Evolutionary conservation across 129 eudicot genomes (phyloP), one percentile per base, ranked within the genome.

Genomic region (Silybum marianum): DNA sequence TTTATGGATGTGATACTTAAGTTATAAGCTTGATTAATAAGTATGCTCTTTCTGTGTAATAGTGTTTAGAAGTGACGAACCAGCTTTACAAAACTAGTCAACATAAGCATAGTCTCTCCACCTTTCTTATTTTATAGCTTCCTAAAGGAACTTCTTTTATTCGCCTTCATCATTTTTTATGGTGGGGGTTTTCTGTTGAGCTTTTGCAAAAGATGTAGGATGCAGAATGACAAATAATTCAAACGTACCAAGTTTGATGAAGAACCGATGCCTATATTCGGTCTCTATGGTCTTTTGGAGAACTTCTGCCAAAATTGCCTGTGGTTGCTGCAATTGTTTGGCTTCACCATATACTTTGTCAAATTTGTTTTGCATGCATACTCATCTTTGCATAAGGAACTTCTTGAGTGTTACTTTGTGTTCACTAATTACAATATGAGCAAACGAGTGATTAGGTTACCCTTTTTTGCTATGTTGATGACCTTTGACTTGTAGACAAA

Each of bases 401-500:
- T 9, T 62, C 69, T n/a, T 62, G 11, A 19, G 13, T 62, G 69
- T 62, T 62, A 25, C 25, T 7, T 60, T 60, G 19, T 60, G 67
- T n/a, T 60, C 67, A n/a, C 67, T 19, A 60, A n/a, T 60, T 25
- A 60, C 67, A 18, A n/a, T 60, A 60, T 60, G 67, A 60, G 67
- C 12, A 48, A 13, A n/a, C n/a, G 60, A 48, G n/a, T 14, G 60
- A 13, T n/a, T 3, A 2, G 22, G 67, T 48, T 48, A 14, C 60
- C 60, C 1, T 13, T 48, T 48, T 48, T 48, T 48, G 60, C 18
- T 48, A 48, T 14, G 60, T 39, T 19, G 58, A 21, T 16, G 60
- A 22, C 14, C 54, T 72, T 72, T 25, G 38, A 69, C 38, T 18
- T 72, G 77, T 46, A 34, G 60, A 72, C 9, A 72, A 72, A 60